Conservation (phyloP, 805 yeast species). For the Schwanniomyces vanrijiae region DNA sequence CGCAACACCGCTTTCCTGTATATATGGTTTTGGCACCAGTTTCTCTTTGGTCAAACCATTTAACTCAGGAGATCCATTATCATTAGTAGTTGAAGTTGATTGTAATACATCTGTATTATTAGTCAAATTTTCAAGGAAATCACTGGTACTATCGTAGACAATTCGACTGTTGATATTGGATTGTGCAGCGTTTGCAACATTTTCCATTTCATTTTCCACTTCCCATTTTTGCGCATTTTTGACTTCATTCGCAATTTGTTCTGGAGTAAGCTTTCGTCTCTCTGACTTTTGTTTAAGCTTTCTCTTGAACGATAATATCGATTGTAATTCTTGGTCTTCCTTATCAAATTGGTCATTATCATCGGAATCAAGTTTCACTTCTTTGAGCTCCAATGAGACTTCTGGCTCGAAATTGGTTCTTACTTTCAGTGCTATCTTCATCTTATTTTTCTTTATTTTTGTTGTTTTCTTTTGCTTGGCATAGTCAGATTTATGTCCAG, state of each 20-base stretch:
- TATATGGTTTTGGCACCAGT: not conserved
- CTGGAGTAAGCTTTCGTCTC: conserved; percentile 27
- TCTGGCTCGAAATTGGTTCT: conserved; percentile 25
- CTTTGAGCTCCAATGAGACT: conserved; percentile 14
- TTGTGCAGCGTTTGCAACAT: conserved; percentile 5
- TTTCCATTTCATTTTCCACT: conserved; percentile 15
- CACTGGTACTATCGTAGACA: conserved; percentile 44
- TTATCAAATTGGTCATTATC: conserved; percentile 20
- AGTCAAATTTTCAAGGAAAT: conserved; percentile 30
- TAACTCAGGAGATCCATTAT: not conserved
- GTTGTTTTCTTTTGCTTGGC: conserved; percentile 17
- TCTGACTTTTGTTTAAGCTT: conserved; percentile 24
- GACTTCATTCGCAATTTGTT: conserved; percentile 40
- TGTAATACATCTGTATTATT: not conserved
- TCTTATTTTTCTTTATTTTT: conserved; percentile 44
- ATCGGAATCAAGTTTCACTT: conserved; percentile 27
- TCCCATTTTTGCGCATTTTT: conserved; percentile 18
- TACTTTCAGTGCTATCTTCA: conserved; percentile 35
- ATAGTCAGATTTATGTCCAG: conserved; percentile 9
- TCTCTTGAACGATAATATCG: conserved; percentile 16
- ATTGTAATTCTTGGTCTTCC: conserved; percentile 29
- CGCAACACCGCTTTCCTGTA: not conserved
- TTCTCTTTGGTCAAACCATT: not conserved
- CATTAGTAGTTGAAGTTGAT: not conserved
- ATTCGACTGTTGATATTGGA: conserved; percentile 11